Evolutionary conservation across 768 basidiomycete genomes (phyloP), one percentile per base, ranked within the genome.

Genomic region (Rhizopogon vinicolor): DNA sequence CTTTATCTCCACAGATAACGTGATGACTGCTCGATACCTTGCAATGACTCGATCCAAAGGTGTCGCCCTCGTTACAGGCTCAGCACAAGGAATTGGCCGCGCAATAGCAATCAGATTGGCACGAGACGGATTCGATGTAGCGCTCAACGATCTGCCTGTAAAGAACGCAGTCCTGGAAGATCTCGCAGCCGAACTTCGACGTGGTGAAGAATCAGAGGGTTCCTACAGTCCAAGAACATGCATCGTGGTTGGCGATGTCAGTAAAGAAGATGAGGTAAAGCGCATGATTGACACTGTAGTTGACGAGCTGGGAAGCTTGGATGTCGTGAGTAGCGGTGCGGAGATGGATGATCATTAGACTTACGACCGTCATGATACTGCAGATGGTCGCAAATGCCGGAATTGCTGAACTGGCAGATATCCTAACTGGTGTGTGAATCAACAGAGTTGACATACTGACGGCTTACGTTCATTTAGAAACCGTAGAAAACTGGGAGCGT

Each of bases 241-340:
- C 7, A 41, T 62, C 13, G 65, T 72, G 1, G 50, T 67, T 10
- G 77, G 67, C 3, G 78, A 82, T 55, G 75, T 83, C 3, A 61
- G 68, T 7, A 43, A 62, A 1, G 80, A 82, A 52, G 59, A 58
- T 1, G 71, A 79, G 7, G 79, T 83, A 1, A 65, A 74, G 53
- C 53, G 22, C 7, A 70, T 81, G 66, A 64, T 84, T 2, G 65
- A 67, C 3, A 51, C 52, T 0, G 62, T 63, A 12, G 61, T 65
- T 1, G 42, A 64, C 7, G 58, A 60, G 9, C 65, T 81, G 7
- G 80, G 80, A 2, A 62, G 74, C 3, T 56, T 84, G 18, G 77
- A 81, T 56, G 78, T 79, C 16, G 81, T 80, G 49, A 56, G 79
- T 64, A 6, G 9, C 5, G 6, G 0, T 16, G 13, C 35, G 8